Base-by-base conservation (phyloP, 2,329 filamentous ascomycete genomes). In the Colletotrichum chrysophilum region DNA sequence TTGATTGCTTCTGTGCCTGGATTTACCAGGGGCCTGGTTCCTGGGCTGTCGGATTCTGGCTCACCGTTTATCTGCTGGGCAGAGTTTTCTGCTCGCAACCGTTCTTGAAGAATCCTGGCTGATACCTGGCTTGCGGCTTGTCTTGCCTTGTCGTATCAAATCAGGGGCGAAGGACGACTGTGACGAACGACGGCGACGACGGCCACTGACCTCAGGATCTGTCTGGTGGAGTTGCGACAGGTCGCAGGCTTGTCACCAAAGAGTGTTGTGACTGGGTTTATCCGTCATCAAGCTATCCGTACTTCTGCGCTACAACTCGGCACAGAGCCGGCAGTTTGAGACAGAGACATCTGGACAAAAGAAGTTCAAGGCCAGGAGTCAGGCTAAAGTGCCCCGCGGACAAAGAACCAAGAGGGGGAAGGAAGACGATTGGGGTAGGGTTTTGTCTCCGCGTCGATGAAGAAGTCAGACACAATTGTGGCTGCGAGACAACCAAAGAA, bases 321-420 rank as follows among this genome's bases (percentile, higher is more conserved):
- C 71, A 70, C 34, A 32, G n/a, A 70, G 34, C 60, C 71, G 32
- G 68, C n/a, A 70, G 71, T 74, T 65, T 66, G 71, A 74, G 43
- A 36, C 56, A 71, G 52, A 75, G 55, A 56, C 62, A 75, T 56
- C 21, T 66, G 43, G 64, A 75, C 62, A 75, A 75, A 75, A 58
- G 73, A 67, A 38, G 28, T 16, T 13, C 72, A 62, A 28, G 72
- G 62, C 24, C 62, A 75, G 72, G 62, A 62, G n/a, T 24, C 13
- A 24, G 30, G 36, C 68, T 43, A 61, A 21, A 67, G 68, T 66
- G 68, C 62, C 30, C 62, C 26, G 62, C 26, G 30, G 38, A 75
- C 73, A 75, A 72, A 75, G 73, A 34, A 48, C 24, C 24, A 28
- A 26, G 38, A 36, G 61, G 52, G 55, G 55, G 34, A 64, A 58